phyloP scores from a whole-genome alignment of 2,329 filamentous ascomycete species.

The Pleomassaria siparia region DNA sequence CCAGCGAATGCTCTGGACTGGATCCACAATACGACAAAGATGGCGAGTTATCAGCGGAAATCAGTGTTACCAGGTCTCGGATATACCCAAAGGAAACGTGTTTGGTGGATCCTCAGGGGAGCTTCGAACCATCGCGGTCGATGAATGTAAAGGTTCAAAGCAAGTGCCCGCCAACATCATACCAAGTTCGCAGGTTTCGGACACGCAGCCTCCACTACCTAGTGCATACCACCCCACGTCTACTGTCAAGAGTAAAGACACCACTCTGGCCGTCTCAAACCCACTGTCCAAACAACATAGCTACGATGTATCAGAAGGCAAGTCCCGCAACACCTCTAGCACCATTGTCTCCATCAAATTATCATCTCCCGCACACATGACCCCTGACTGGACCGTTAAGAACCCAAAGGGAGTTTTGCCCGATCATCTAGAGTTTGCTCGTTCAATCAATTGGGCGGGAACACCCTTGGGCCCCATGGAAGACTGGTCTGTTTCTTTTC shows the following conservation, averaged over 20 bases:
- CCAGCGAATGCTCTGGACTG: conserved; percentile 32
- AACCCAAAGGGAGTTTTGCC: conserved; percentile 27
- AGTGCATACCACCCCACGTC: neutral
- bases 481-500: conserved; percentile 51
- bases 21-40: conserved; percentile 29
- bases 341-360: conserved; percentile 25
- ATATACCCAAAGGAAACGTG: conserved; percentile 8
- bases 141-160: neutral
- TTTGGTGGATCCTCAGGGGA: conserved; percentile 5
- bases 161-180: neutral
- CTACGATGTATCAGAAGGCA: neutral
- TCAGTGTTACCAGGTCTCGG: conserved; percentile 9
- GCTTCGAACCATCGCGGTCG: conserved; percentile 4
- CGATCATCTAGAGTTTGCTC: conserved; percentile 39
- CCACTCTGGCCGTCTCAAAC: neutral
- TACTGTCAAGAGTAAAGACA: neutral
- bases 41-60: conserved; percentile 34
- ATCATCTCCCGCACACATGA: conserved; percentile 20
- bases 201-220: neutral
- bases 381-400: conserved; percentile 31
- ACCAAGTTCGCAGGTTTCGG: neutral
- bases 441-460: conserved; percentile 50
- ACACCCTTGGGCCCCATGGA: conserved; percentile 53
- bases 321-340: conserved; percentile 19
- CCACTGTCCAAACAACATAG: neutral